Base-by-base conservation (phyloP, 371 early-diverging fungal genomes). In the Fennellomyces sp. region DNA sequence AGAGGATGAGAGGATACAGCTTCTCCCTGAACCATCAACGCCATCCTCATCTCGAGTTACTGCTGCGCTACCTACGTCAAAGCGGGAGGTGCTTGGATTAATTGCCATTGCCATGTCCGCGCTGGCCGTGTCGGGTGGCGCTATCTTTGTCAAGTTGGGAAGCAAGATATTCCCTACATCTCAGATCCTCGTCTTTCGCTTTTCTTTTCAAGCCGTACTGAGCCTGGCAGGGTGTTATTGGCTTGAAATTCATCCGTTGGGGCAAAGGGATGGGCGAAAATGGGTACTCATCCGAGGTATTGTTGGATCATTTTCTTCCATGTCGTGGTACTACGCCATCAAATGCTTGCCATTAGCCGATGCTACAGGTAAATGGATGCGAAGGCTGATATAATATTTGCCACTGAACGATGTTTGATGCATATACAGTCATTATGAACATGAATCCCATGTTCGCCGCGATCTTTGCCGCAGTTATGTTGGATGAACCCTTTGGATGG, bases 361-460 rank as follows among this genome's bases (percentile, higher is more conserved):
- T 64, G 91, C 90, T 17, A 90, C 89, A 12, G 89, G 77, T 77
- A 15, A 39, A 17, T 39, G n/a, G 17, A 11, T 41, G 12, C 19
- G 41, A 15, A 41, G 17, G n/a, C 8, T 2, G 6, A 33, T 33
- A 33, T 33, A 33, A 13, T n/a, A 2, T 41, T 6, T 10, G 1
- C 6, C 19, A 41, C 41, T 41, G 8, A 1, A 41, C n/a, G 19
- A n/a, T n/a, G n/a, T n/a, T n/a, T 12, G 41, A 10, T 19, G 15
- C 5, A 29, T 45, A 2, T 30, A 35, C 42, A 78, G 75, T 86
- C 8, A 63, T 92, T 4, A 92, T 91, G 65, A 91, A 91, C 63
- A 75, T 89, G 21, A 83, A 85, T 11, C 92, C 94, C 1, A 80
- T 84, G 7, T 88, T 94, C 53, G 91, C 90, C 10, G 84, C 88